A percentile compares a stretch with the other conserved stretches of the same genome.
phyloP scores from a whole-genome alignment of 129 eudicot genomes.

The Artemisia tridentata region DNA sequence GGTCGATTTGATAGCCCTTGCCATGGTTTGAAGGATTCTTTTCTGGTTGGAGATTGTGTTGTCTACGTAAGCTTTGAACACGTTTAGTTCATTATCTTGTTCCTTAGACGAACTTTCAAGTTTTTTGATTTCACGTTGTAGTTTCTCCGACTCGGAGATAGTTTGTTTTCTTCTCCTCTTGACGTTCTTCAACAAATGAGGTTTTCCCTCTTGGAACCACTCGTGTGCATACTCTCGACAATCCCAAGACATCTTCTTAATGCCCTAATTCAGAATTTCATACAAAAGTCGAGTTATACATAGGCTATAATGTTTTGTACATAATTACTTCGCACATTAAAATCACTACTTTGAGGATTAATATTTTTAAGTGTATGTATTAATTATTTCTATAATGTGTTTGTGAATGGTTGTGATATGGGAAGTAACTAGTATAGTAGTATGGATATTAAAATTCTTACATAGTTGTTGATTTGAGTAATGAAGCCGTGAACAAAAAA shows the following conservation, averaged over 20 bases:
- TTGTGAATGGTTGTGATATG: too few relatives aligned
- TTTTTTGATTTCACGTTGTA: background rate
- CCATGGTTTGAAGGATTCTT: conserved; percentile 9
- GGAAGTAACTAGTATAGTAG: too few relatives aligned
- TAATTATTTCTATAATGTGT: too few relatives aligned
- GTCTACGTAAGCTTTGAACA: conserved; percentile 3
- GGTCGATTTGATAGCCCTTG: conserved; percentile 1
- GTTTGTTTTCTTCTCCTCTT: conserved; percentile 17
- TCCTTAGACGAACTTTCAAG: conserved; percentile 9
- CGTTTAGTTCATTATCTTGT: conserved; percentile 8
- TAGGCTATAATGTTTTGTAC: too few relatives aligned
- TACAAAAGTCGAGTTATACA: too few relatives aligned
- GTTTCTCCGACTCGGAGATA: background rate
- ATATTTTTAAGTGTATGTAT: too few relatives aligned
- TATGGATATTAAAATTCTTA: too few relatives aligned
- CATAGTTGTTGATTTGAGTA: too few relatives aligned
- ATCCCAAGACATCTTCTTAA: conserved; percentile 27
- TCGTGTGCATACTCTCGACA: conserved; percentile 24
- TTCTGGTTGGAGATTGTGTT: conserved; percentile 9
- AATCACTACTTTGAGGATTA: too few relatives aligned
- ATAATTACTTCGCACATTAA: too few relatives aligned
- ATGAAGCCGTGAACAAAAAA: conserved; percentile 90
- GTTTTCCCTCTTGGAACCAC: conserved; percentile 30
- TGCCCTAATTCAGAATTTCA: too few relatives aligned
- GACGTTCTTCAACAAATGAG: conserved; percentile 10